Evolutionary conservation across 1,284 basidiomycete species (phyloP), one percentile per base, ranked within the genome.

Genomic region (Schizopora paradoxa): DNA sequence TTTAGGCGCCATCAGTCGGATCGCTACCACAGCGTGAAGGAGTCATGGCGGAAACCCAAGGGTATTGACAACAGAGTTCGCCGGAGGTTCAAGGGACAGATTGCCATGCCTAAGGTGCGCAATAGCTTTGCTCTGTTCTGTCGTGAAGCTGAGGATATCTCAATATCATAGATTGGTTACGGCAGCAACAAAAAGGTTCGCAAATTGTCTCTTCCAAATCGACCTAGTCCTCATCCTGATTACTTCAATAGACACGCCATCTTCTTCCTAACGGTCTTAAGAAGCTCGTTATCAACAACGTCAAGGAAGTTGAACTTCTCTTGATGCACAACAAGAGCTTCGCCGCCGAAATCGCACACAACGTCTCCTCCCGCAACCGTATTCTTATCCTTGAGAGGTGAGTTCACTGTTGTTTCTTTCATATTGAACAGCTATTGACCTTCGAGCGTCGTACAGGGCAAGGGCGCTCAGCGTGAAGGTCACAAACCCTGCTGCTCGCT

Each of bases 281-380:
- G 74, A 94, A 93, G 69, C 84, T 96, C 73, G 70, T 95, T 54
- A 89, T 97, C 61, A 86, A 79, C 77, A 97, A 96, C 71, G 77
- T 87, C 49, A 78, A 83, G 65, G 93, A 97, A 67, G 70, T 97
- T 56, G 91, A 97, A 61, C 79, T 97, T 58, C 82, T 97, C 53
- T 73, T 97, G 48, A 94, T 97, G 93, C 94, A 99, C 83, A 96
- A 94, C 82, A 90, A 90, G 76, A 87, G 77, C 62, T 99, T 89
- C 67, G 87, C 94, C 51, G 96, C 94, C 52, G 91, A 94, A 70
- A 91, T 99, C 61, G 96, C 96, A 48, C 94, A 98, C 79, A 90
- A 86, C 65, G 94, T 99, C 59, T 91, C 86, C 73, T 90, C 88
- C 75, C 88, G 92, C 68, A 98, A 99, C 82, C 91, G 96, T 62